phyloP scores from a whole-genome alignment of 306 rosid genomes.

The Malus orientalis region DNA sequence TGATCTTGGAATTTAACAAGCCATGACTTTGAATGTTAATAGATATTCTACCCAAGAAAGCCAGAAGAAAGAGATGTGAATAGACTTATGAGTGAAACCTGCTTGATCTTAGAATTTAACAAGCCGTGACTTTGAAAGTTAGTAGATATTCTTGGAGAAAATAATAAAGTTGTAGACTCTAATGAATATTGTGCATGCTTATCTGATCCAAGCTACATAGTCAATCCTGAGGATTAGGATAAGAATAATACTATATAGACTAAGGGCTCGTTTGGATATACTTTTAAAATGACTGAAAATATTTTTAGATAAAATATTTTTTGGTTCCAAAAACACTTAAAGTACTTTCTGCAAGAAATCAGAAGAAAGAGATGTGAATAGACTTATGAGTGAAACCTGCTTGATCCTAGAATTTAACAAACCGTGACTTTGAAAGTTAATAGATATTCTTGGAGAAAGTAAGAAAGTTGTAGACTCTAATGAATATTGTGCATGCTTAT shows the following conservation, averaged over 20 bases:
- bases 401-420: not conserved
- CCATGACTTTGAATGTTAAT: constrained; percentile 3
- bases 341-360: too few species aligned
- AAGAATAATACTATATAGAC: too few species aligned
- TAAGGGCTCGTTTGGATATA: too few species aligned
- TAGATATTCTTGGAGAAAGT: not conserved
- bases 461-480: not conserved
- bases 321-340: too few species aligned
- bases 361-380: not conserved
- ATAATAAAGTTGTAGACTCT: not conserved
- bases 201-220: not conserved
- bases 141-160: not conserved
- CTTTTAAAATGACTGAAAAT: too few species aligned
- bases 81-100: constrained; percentile 1
- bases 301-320: too few species aligned
- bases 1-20: not conserved
- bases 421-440: constrained; percentile 3
- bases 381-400: constrained; percentile 1
- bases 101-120: not conserved
- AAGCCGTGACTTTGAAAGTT: constrained; percentile 4
- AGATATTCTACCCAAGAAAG: not conserved
- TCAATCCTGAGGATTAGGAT: not conserved
- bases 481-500: not conserved
- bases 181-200: not conserved
- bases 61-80: not conserved